Conservation (phyloP, 148 eudicot genomes). For the Agrostemma githago region DNA sequence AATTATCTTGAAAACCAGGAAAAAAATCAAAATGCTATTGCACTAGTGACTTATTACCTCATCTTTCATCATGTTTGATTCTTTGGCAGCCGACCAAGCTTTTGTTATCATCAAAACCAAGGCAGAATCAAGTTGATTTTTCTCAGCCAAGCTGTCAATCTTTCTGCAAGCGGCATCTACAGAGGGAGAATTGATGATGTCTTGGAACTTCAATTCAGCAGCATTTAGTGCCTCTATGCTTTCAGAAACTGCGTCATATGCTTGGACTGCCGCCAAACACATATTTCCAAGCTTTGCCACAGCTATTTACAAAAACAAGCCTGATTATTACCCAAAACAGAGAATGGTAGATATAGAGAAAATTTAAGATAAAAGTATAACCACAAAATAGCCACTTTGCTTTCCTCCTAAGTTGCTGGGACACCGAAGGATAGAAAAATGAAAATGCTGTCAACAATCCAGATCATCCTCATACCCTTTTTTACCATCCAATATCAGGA, state of each 20-base stretch:
- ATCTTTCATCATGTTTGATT: slow-evolving; percentile 71
- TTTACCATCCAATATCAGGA: neutral
- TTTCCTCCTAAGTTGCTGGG: neutral
- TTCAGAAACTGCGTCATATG: slow-evolving; percentile 72
- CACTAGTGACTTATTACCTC: slow-evolving; percentile 46
- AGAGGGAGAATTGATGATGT: slow-evolving; percentile 81
- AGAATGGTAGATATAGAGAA: neutral
- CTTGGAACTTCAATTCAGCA: slow-evolving; percentile 83
- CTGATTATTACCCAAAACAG: neutral
- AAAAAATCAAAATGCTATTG: slow-evolving; percentile 4
- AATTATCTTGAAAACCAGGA: neutral
- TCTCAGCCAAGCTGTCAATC: slow-evolving; percentile 76
- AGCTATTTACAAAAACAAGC: slow-evolving; percentile 36
- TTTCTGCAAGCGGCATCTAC: slow-evolving; percentile 77
- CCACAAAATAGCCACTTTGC: neutral
- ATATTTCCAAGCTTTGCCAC: slow-evolving; percentile 57
- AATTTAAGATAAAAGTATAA: neutral
- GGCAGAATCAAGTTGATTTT: slow-evolving; percentile 85
- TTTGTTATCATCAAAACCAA: slow-evolving; percentile 71
- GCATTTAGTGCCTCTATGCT: slow-evolving; percentile 67
- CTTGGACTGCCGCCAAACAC: slow-evolving; percentile 77
- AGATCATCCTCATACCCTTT: neutral
- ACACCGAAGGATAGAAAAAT: neutral
- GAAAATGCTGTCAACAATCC: neutral
- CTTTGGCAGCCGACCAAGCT: slow-evolving; percentile 95